These are phyloP conservation scores for Elongisporangium senticosum DNA, from an alignment of 352 stramenopile genomes.

Conservation along the genomic window DNA sequence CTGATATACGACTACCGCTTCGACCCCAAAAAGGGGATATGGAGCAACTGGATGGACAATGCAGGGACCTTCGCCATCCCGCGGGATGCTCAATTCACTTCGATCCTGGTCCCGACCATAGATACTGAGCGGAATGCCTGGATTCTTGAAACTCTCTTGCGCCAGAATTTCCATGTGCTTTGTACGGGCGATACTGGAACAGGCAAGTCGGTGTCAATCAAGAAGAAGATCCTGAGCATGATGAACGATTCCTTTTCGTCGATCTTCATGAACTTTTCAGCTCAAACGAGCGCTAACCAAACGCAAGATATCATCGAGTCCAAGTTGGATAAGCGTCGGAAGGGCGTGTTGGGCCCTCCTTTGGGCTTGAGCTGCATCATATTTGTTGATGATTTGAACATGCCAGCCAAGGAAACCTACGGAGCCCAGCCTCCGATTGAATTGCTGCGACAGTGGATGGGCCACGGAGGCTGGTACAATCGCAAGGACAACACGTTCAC, in stretches of 20 bases:
- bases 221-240: conserved; percentile 88
- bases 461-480: conserved; percentile 93
- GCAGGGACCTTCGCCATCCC: conserved; percentile 51
- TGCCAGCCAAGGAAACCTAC: conserved; percentile 93
- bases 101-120: conserved; percentile 91
- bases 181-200: conserved; percentile 91
- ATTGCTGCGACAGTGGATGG: conserved; percentile 92
- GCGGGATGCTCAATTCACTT: conserved; percentile 73
- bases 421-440: conserved; percentile 92
- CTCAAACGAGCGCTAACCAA: conserved; percentile 91
- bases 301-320: conserved; percentile 93
- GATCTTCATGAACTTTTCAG: conserved; percentile 92
- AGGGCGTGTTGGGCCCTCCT: conserved; percentile 88
- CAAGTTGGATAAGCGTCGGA: conserved; percentile 93
- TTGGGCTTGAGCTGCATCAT: conserved; percentile 89
- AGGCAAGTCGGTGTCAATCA: conserved; percentile 92
- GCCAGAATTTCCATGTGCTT: conserved; percentile 87
- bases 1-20: conserved; percentile 92
- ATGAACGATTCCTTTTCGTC: conserved; percentile 77
- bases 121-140: conserved; percentile 91
- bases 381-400: conserved; percentile 94
- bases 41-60: conserved; percentile 74
- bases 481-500: conserved; percentile 91
- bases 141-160: conserved; percentile 86
- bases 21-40: conserved; percentile 77